These are phyloP conservation scores for Volvariella surrecta DNA, from an alignment of 1,284 basidiomycete genomes.

Conservation along the genomic window DNA sequence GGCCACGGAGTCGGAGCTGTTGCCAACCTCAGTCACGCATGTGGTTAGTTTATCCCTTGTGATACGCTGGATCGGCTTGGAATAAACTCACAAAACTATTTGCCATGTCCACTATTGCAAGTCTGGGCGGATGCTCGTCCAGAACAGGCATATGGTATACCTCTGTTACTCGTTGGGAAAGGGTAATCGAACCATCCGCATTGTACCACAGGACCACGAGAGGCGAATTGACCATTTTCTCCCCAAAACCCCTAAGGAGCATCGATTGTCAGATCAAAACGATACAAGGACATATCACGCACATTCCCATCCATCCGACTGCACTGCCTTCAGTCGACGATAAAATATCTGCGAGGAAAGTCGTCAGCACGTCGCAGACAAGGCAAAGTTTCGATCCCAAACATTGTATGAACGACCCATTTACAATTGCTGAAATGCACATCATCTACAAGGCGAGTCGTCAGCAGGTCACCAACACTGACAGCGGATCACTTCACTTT, in stretches of 20 bases:
- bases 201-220: background rate
- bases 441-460: background rate
- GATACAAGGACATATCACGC: background rate
- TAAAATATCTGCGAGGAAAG: background rate
- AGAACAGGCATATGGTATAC: background rate
- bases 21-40: no score
- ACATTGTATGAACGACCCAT: background rate
- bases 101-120: background rate
- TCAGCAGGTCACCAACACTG: no score
- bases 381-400: background rate
- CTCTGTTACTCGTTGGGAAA: background rate
- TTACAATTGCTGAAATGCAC: background rate
- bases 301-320: slow-evolving; percentile 1
- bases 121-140: background rate
- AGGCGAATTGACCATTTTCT: background rate
- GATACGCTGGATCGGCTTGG: no score
- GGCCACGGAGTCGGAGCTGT: background rate
- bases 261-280: background rate
- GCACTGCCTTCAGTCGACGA: background rate
- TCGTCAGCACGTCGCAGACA: background rate
- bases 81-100: background rate
- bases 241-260: background rate
- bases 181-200: background rate
- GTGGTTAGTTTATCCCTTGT: no score
- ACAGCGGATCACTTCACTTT: no score